phyloP scores from a whole-genome alignment of 2,329 filamentous ascomycete genomes.

The Botrytis cinerea region DNA sequence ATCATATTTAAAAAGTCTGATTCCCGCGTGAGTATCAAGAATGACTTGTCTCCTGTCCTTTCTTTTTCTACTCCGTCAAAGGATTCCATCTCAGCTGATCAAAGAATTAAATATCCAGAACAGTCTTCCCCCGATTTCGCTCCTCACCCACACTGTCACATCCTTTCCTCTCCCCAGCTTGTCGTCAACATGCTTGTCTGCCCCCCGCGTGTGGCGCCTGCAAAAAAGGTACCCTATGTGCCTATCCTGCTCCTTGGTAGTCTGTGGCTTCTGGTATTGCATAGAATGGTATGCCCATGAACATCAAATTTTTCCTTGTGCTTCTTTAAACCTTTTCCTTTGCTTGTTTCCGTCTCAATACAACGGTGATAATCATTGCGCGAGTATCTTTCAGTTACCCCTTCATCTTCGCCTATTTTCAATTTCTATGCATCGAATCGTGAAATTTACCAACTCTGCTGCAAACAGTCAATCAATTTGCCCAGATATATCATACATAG shows the following conservation, averaged over 20 bases:
- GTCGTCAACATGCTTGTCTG: conserved; percentile 22
- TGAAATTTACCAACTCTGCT: background rate
- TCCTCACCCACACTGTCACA: conserved; percentile 13
- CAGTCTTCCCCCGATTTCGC: background rate
- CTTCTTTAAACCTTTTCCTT: background rate
- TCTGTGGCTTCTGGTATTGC: background rate
- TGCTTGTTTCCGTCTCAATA: background rate
- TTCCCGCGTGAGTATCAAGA: background rate
- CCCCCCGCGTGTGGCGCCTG: conserved; percentile 12
- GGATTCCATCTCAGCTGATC: background rate
- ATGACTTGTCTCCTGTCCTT: background rate
- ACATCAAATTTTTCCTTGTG: background rate
- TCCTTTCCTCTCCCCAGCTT: conserved; percentile 5
- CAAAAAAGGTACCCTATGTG: conserved; percentile 5
- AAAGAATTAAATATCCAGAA: background rate
- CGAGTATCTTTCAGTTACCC: background rate
- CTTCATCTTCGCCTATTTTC: conserved; percentile 4
- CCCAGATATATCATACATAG: background rate
- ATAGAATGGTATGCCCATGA: background rate
- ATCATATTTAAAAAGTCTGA: conserved; percentile 4
- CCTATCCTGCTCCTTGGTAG: background rate
- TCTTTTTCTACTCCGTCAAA: background rate
- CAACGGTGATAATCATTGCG: background rate
- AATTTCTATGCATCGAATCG: background rate
- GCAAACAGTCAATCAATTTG: background rate